These are phyloP conservation scores for Dianthus caryophyllus DNA, from an alignment of 148 eudicot genomes.

Conservation along the genomic window DNA sequence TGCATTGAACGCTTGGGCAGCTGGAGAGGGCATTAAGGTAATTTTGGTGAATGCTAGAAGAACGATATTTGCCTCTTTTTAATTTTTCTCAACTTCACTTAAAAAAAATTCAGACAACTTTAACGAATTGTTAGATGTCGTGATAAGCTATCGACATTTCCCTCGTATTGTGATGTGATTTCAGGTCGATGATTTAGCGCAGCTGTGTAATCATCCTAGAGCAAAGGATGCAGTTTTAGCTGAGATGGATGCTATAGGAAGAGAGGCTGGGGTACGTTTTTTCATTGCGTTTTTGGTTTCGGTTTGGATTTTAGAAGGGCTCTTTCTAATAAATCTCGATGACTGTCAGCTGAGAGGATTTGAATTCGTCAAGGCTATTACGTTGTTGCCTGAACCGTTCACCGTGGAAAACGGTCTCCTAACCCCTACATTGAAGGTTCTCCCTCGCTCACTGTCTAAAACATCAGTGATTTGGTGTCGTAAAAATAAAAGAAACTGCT, in stretches of 20 bases:
- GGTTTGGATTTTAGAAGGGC: neutral
- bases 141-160: neutral
- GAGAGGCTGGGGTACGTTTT: slow-evolving; percentile 64
- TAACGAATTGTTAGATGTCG: neutral
- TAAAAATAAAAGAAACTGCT: too few relatives aligned
- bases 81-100: too few relatives aligned
- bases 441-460: neutral
- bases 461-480: neutral
- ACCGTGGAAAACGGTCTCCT: slow-evolving; percentile 82
- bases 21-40: slow-evolving; percentile 70
- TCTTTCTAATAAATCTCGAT: slow-evolving; percentile 12
- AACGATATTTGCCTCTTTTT: too few relatives aligned
- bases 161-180: neutral
- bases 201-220: slow-evolving; percentile 66
- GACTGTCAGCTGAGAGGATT: slow-evolving; percentile 70
- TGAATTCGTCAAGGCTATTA: slow-evolving; percentile 79
- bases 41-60: slow-evolving; percentile 6
- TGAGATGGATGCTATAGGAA: slow-evolving; percentile 77
- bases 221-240: slow-evolving; percentile 71
- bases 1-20: slow-evolving; percentile 62
- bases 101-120: neutral
- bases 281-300: neutral
- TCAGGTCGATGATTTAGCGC: slow-evolving; percentile 63
- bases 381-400: slow-evolving; percentile 79
- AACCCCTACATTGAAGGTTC: slow-evolving; percentile 86